These are phyloP conservation scores for Pythium scleroteichum DNA, from an alignment of 352 stramenopile genomes.

Conservation along the genomic window DNA sequence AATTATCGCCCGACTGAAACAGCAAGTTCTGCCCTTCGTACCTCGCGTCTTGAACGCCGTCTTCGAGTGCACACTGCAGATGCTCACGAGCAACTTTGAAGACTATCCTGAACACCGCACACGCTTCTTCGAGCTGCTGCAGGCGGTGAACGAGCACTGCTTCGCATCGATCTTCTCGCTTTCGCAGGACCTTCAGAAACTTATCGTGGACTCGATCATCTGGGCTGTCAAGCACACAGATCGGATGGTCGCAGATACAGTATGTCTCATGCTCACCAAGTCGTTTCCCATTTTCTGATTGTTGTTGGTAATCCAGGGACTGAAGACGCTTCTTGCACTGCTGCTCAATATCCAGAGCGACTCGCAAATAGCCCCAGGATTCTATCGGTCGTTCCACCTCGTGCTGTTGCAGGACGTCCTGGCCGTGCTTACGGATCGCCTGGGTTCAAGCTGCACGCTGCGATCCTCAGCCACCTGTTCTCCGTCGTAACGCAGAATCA, in stretches of 20 bases:
- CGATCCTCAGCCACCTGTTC: constrained; percentile 98
- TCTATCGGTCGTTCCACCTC: constrained; percentile 99
- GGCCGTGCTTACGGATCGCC: constrained; percentile 97
- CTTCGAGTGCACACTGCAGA: constrained; percentile 98
- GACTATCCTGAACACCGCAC: constrained; percentile 99
- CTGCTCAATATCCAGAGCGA: constrained; percentile 96
- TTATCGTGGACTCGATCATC: constrained; percentile 99
- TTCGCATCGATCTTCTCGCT: constrained; percentile 98
- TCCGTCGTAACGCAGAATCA: constrained; percentile 96
- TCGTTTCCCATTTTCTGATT: no score
- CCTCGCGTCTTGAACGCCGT: constrained; percentile 96
- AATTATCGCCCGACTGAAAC: constrained; percentile 97
- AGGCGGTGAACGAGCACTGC: constrained; percentile 94
- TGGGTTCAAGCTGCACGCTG: constrained; percentile 98
- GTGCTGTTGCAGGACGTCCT: constrained; percentile 94
- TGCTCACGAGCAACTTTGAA: constrained; percentile 99
- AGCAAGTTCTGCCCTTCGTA: constrained; percentile 77
- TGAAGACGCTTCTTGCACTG: constrained; percentile 96
- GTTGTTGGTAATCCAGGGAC: constrained; percentile 53
- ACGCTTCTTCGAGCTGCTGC: constrained; percentile 98
- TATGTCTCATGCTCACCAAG: no score
- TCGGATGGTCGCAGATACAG: constrained; percentile 97
- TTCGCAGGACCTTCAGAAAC: constrained; percentile 96
- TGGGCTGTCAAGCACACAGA: constrained; percentile 99
- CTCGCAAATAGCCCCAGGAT: constrained; percentile 93